Evolutionary conservation across 495 filamentous ascomycete genomes (phyloP).

Genomic region (Lophium mytilinum): DNA sequence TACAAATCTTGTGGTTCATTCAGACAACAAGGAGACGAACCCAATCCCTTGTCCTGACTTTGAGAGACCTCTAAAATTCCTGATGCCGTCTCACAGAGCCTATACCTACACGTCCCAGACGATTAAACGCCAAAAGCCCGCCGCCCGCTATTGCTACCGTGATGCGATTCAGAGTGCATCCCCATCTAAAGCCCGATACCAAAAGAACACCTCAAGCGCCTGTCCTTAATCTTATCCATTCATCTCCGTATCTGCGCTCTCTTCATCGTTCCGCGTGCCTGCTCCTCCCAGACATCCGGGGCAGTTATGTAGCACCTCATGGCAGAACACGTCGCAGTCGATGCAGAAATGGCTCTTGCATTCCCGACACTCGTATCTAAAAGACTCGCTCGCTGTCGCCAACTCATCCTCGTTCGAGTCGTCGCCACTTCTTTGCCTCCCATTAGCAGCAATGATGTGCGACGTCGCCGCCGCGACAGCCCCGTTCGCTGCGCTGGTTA

Average conservation of each 20-base stretch:
- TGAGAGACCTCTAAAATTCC: too few species aligned
- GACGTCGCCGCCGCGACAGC: not conserved
- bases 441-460: constrained; percentile 5
- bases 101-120: too few species aligned
- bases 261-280: not conserved
- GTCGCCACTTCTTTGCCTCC: constrained; percentile 8
- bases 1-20: too few species aligned
- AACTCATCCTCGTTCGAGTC: constrained; percentile 31
- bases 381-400: constrained; percentile 73
- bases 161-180: too few species aligned
- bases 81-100: too few species aligned
- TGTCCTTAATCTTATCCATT: not conserved
- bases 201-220: too few species aligned
- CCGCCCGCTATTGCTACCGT: too few species aligned
- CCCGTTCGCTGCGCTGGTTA: not conserved
- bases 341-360: constrained; percentile 92
- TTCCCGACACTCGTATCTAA: constrained; percentile 76
- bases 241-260: not conserved
- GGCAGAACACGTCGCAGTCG: constrained; percentile 91
- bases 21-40: too few species aligned
- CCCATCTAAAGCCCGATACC: too few species aligned
- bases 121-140: too few species aligned
- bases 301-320: constrained; percentile 91
- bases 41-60: too few species aligned
- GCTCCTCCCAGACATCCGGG: constrained; percentile 75